A percentile compares a stretch with the other conserved stretches of the same genome.
Conservation (phyloP, 2,329 filamentous ascomycete genomes). For the Scedosporium aurantiacum region DNA sequence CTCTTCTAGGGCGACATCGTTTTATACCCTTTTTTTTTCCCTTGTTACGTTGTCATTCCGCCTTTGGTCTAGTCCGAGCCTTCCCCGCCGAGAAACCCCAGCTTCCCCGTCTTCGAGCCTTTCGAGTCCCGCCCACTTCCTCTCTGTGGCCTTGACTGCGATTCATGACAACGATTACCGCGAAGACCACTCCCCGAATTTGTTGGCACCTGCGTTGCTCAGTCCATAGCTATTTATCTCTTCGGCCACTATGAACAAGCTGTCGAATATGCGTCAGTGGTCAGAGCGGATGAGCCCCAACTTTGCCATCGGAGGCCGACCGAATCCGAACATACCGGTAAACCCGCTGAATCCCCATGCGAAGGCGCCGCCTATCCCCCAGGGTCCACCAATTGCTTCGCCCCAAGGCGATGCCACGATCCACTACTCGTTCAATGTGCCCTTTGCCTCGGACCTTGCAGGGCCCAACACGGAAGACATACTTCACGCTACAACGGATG, state of each 20-base stretch:
- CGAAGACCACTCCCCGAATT: background rate
- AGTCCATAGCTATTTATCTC: background rate
- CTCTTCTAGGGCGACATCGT: slow-evolving; percentile 10
- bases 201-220: slow-evolving; percentile 1
- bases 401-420: slow-evolving; percentile 66
- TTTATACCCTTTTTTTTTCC: slow-evolving; percentile 15
- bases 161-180: slow-evolving; percentile 23
- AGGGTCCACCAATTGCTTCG: slow-evolving; percentile 48
- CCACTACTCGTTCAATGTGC: slow-evolving; percentile 94
- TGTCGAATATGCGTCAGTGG: slow-evolving; percentile 64
- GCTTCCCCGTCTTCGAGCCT: slow-evolving; percentile 16
- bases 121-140: slow-evolving; percentile 15
- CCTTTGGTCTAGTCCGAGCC: slow-evolving; percentile 7
- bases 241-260: slow-evolving; percentile 51
- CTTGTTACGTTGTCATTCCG: slow-evolving; percentile 12
- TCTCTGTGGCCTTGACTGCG: background rate
- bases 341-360: slow-evolving; percentile 45
- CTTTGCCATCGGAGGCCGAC: slow-evolving; percentile 50
- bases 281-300: slow-evolving; percentile 58
- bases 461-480: slow-evolving; percentile 93
- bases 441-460: slow-evolving; percentile 83
- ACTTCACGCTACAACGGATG: slow-evolving; percentile 79
- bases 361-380: slow-evolving; percentile 41
- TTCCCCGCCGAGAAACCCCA: slow-evolving; percentile 9
- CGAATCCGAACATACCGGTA: slow-evolving; percentile 44